phyloP scores from a whole-genome alignment of 495 filamentous ascomycete species.

The Aspergillus cavernicola region DNA sequence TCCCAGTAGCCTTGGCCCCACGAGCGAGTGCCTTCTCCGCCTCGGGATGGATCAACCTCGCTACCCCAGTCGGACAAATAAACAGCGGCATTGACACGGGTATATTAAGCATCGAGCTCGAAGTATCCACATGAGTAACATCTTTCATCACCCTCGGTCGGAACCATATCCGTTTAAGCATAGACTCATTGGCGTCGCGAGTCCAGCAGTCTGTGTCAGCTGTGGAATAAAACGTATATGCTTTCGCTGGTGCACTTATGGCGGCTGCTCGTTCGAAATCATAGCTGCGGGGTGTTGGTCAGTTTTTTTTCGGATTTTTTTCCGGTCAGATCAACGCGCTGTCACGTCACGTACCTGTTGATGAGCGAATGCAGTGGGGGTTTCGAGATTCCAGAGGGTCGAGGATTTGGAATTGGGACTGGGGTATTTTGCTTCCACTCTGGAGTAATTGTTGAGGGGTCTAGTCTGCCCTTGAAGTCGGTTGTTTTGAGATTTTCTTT shows the following conservation, averaged over 20 bases:
- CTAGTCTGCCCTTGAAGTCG: too few relatives aligned
- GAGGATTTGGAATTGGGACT: too few relatives aligned
- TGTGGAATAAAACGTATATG: slow-evolving; percentile 6
- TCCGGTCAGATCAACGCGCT: too few relatives aligned
- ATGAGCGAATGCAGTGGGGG: too few relatives aligned
- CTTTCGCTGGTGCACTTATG: not conserved
- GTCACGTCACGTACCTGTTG: too few relatives aligned
- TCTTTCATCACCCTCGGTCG: slow-evolving; percentile 4
- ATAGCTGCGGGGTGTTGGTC: too few relatives aligned
- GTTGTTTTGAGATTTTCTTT: too few relatives aligned
- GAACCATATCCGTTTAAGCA: slow-evolving; percentile 4
- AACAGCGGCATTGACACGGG: slow-evolving; percentile 1
- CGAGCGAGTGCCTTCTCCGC: slow-evolving; percentile 2
- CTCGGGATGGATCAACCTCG: not conserved
- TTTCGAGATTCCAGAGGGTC: too few relatives aligned
- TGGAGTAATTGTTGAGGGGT: too few relatives aligned
- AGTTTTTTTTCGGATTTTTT: too few relatives aligned
- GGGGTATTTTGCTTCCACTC: too few relatives aligned
- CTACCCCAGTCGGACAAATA: slow-evolving; percentile 2
- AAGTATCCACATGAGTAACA: not conserved
- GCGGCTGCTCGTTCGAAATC: slow-evolving; percentile 3
- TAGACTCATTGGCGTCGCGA: slow-evolving; percentile 4
- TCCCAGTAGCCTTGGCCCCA: not conserved
- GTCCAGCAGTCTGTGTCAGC: slow-evolving; percentile 10
- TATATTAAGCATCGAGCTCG: not conserved